These are phyloP conservation scores for Nemania serpens DNA, from an alignment of 2,329 filamentous ascomycete species.

Conservation along the genomic window DNA sequence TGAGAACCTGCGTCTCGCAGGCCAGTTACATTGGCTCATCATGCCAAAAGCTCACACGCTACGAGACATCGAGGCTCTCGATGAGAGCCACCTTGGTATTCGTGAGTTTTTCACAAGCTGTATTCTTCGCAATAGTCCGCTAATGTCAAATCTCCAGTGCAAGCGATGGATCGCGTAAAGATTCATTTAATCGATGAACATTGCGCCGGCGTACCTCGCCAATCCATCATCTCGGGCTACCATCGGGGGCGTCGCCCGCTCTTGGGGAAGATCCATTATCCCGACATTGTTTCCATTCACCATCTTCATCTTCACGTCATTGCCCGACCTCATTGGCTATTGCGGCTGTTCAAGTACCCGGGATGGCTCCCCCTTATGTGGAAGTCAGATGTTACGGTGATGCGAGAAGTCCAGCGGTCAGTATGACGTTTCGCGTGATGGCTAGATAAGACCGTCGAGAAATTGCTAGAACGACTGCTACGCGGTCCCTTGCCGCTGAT, in stretches of 20 bases:
- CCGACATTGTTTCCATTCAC: constrained; percentile 31
- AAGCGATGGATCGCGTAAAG: constrained; percentile 10
- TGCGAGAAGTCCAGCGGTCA: not conserved
- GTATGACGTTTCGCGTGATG: not conserved
- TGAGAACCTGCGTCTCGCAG: constrained; percentile 2
- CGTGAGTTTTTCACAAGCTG: not conserved
- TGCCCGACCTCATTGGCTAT: constrained; percentile 18
- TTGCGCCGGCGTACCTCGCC: not conserved
- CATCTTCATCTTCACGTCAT: constrained; percentile 33
- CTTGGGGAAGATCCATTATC: constrained; percentile 20
- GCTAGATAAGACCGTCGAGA: not conserved
- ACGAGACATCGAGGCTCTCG: constrained; percentile 18
- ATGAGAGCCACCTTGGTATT: not conserved
- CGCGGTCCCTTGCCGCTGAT: not conserved
- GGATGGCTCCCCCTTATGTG: constrained; percentile 31
- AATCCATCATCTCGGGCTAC: constrained; percentile 17
- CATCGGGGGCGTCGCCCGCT: constrained; percentile 29
- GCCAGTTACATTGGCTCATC: constrained; percentile 18
- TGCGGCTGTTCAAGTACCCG: constrained; percentile 29
- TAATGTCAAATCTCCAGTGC: not conserved
- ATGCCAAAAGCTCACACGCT: constrained; percentile 10
- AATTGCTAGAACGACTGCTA: not conserved
- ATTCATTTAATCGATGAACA: constrained; percentile 2
- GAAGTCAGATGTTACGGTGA: constrained; percentile 27
- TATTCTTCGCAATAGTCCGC: not conserved